Percentiles rank a stretch among this genome's conserved stretches.
Conservation (phyloP, 169 alveolate species). For the Cryptosporidium felis region DNA sequence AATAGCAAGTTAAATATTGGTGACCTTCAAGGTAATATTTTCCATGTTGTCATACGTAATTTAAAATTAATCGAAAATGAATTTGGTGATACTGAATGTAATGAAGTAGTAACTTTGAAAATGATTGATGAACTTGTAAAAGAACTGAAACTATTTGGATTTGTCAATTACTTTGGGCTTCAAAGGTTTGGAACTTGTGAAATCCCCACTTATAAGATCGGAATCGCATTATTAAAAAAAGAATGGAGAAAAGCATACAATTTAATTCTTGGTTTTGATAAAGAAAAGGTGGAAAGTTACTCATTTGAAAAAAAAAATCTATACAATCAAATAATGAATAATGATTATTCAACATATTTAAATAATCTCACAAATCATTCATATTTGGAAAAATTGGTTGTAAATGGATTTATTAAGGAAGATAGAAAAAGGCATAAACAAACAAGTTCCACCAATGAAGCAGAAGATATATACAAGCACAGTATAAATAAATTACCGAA, state of each 20-base stretch:
- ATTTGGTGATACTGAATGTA: slow-evolving; percentile 59
- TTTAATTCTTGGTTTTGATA: slow-evolving; percentile 74
- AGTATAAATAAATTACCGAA: slow-evolving; percentile 83
- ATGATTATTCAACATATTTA: slow-evolving; percentile 54
- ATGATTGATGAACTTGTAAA: slow-evolving; percentile 76
- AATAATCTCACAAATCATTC: slow-evolving; percentile 66
- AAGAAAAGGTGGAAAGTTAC: background rate
- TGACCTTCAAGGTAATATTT: slow-evolving; percentile 89
- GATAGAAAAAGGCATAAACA: slow-evolving; percentile 64
- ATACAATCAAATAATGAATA: background rate
- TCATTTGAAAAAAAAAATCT: background rate
- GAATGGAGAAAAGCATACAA: slow-evolving; percentile 79
- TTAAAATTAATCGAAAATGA: slow-evolving; percentile 62
- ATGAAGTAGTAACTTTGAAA: slow-evolving; percentile 70
- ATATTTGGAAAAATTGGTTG: slow-evolving; percentile 21
- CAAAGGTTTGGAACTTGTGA: slow-evolving; percentile 91
- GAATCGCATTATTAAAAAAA: slow-evolving; percentile 85
- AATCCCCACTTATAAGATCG: slow-evolving; percentile 88
- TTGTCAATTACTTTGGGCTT: slow-evolving; percentile 92
- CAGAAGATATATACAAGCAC: slow-evolving; percentile 76
- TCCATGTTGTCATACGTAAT: slow-evolving; percentile 87
- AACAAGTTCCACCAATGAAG: slow-evolving; percentile 59
- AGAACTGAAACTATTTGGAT: slow-evolving; percentile 84
- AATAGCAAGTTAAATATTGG: slow-evolving; percentile 86
- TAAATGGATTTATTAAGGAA: slow-evolving; percentile 62